Evolutionary conservation across 176 grass and related monocot species (phyloP), one percentile per base, ranked within the genome.

Genomic region (Olyra latifolia): DNA sequence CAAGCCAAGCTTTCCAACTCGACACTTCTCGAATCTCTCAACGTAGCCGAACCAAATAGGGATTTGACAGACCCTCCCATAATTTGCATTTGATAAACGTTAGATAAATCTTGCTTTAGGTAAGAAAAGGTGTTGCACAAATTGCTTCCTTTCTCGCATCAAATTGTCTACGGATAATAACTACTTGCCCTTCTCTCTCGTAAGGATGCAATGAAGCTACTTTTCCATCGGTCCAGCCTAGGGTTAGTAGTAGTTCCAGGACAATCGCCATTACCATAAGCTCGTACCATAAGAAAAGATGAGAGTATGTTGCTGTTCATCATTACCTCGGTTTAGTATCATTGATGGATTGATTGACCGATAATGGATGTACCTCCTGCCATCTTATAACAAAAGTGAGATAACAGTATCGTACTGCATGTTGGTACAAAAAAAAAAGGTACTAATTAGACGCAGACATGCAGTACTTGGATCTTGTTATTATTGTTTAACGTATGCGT

Each of bases 341-440:
- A 79, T 66, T 27, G 76, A 66, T 66, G 46, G 53, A 16, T 60
- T 45, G 12, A 75, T 59, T 46, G 41, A 47, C 63, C n/a, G 48
- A 24, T n/a, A 38, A 69, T 77, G 38, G 10, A 43, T 53, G 58
- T 55, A 66, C 60, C 47, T 83, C 66, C 50, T 1, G 23, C 10
- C 2, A 44, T 67, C 16, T 28, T 55, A 3, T 20, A 27, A 61
- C 41, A 17, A 16, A 50, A 72, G 28, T 53, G 40, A 81, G 24
- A 47, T 59, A 46, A 13, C 25, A 72, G 0, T 35, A 25, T 8
- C 32, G 16, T 32, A 17, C 12, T 17, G 20, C 10, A 43, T 39
- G 83, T 8, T 74, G 69, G 47, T 80, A 46, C 24, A 70, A 65
- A 38, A 38, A 66, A 85, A 71, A 16, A 72, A 79, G 24, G 22